phyloP scores from a whole-genome alignment of 345 rosid genomes.

The Gossypium mustelinum region DNA sequence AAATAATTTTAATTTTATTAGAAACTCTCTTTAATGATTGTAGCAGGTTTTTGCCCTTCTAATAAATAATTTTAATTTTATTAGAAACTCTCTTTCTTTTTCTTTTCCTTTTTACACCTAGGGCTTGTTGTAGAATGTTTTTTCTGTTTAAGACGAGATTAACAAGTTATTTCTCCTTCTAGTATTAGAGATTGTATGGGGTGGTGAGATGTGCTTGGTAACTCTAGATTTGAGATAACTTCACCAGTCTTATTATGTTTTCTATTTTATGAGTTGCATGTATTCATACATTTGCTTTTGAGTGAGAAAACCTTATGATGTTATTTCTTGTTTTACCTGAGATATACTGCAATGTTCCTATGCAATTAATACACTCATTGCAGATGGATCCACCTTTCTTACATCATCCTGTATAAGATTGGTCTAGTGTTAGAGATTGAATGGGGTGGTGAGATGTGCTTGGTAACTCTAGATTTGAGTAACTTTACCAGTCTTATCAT shows the following conservation, averaged over 20 bases:
- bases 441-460: neutral
- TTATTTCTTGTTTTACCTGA: neutral
- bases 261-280: neutral
- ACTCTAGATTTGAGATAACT: neutral
- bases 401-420: no score
- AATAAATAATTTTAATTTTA: neutral
- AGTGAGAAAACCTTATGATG: neutral
- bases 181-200: neutral
- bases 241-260: neutral
- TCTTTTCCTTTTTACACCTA: neutral
- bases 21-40: no score
- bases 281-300: conserved; percentile 1
- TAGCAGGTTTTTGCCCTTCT: neutral
- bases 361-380: neutral
- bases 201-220: neutral
- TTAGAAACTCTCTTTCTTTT: neutral
- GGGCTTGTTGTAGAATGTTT: neutral
- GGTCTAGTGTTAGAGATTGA: neutral
- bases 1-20: no score
- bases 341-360: neutral
- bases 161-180: neutral
- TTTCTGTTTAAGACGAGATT: neutral
- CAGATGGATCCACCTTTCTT: no score
- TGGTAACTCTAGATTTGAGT: neutral
- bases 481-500: neutral